Base-by-base conservation (phyloP, 1,284 basidiomycete genomes). In the Heterobasidion occidentale region DNA sequence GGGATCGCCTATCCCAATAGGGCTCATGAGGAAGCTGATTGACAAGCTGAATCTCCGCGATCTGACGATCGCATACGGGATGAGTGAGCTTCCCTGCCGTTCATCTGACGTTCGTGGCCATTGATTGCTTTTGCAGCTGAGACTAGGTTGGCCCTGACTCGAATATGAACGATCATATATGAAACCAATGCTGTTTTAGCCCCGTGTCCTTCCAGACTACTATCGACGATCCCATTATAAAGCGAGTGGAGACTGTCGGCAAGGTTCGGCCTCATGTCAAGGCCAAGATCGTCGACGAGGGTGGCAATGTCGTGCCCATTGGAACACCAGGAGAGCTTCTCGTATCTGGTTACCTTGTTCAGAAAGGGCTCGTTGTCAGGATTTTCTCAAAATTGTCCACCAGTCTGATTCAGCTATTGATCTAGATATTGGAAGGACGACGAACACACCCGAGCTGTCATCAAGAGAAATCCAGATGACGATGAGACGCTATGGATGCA, bases 181-280 rank as follows among this genome's bases (percentile, higher is more conserved):
- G 15, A 50, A 27, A 27, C 27, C 27, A 27, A 27, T 6, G 27
- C 27, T 27, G 5, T 15, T 9, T 14, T 44, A 90, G 88, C 59
- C 90, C 90, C 0, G 90, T 92, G 1, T 86, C 89, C 0, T 93
- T 92, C 70, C 90, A 92, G 68, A 84, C 86, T 0, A 81, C 77
- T 1, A 76, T 81, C 0, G 73, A 71, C 9, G 91, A 92, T 64
- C 78, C 86, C 0, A 68, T 93, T 20, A 71, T 78, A 52, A 88
- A 86, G 65, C 83, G 90, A 2, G 83, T 89, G 12, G 88, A 92
- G 66, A 93, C 90, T 0, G 90, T 92, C 2, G 90, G 91, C 4
- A 81, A 74, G 61, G 76, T 89, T 27, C 81, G 83, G 46, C 88
- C 88, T 0, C 90, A 93, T 64, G 86, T 88, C 47, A 82, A 76